Evolutionary conservation across 768 basidiomycete genomes (phyloP).

Genomic region (Gloeophyllum trabeum): DNA sequence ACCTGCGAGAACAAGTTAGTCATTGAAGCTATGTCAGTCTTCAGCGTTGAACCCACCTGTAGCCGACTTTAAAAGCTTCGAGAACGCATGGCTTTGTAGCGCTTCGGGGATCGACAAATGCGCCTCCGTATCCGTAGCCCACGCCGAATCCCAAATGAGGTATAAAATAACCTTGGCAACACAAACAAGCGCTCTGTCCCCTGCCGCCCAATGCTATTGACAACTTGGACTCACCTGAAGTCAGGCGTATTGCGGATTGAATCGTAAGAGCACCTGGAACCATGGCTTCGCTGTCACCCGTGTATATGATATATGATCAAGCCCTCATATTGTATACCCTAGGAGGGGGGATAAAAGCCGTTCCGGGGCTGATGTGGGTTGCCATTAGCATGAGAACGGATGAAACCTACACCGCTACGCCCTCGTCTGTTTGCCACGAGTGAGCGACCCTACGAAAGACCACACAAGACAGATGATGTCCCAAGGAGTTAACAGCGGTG

Average conservation of each 20-base stretch:
- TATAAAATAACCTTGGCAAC: not conserved
- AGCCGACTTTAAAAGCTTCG: not conserved
- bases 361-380: too few species aligned
- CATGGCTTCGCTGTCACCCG: too few species aligned
- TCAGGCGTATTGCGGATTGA: constrained; percentile 8
- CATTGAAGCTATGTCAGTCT: not conserved
- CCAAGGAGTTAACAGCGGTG: too few species aligned
- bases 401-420: too few species aligned
- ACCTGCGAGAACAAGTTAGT: not conserved
- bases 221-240: not conserved
- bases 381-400: too few species aligned
- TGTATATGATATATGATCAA: too few species aligned
- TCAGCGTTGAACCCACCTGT: not conserved
- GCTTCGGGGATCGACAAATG: not conserved
- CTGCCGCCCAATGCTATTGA: not conserved
- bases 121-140: not conserved
- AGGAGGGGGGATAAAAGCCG: too few species aligned
- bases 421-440: too few species aligned
- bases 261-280: too few species aligned
- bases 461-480: too few species aligned
- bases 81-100: not conserved
- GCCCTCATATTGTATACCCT: too few species aligned
- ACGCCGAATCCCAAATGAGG: not conserved
- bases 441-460: too few species aligned
- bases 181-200: not conserved